These are phyloP conservation scores for Arthrobotrys musiformis DNA, from an alignment of 2,329 filamentous ascomycete species.

Conservation along the genomic window DNA sequence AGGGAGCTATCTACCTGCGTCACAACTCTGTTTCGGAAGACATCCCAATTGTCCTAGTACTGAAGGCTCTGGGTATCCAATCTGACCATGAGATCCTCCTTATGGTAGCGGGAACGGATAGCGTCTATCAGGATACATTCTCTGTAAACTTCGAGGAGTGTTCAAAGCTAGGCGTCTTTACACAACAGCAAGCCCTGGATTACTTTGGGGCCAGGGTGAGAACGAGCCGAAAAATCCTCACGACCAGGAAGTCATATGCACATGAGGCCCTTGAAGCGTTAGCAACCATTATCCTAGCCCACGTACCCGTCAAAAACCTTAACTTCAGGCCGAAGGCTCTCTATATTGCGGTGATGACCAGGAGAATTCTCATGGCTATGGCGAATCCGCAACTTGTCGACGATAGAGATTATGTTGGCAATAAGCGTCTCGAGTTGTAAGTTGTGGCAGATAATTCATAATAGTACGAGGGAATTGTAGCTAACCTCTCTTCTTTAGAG, in stretches of 20 bases:
- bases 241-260: slow-evolving; percentile 67
- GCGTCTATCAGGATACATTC: slow-evolving; percentile 92
- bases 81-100: slow-evolving; percentile 95
- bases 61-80: slow-evolving; percentile 92
- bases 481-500: slow-evolving; percentile 62
- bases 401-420: slow-evolving; percentile 96
- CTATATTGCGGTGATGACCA: slow-evolving; percentile 96
- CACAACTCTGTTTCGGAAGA: slow-evolving; percentile 95
- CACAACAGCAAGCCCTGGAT: slow-evolving; percentile 93
- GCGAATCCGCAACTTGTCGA: slow-evolving; percentile 90
- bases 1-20: slow-evolving; percentile 85
- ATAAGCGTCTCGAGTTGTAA: slow-evolving; percentile 87
- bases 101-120: slow-evolving; percentile 87
- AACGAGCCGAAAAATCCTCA: slow-evolving; percentile 77
- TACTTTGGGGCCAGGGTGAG: slow-evolving; percentile 89
- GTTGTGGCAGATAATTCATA: background rate
- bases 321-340: slow-evolving; percentile 98
- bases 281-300: slow-evolving; percentile 90
- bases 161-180: slow-evolving; percentile 83
- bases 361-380: slow-evolving; percentile 93
- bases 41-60: slow-evolving; percentile 90
- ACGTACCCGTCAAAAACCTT: slow-evolving; percentile 88
- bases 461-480: background rate
- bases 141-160: slow-evolving; percentile 94
- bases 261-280: slow-evolving; percentile 94